These are phyloP conservation scores for Flaveria trinervia DNA, from an alignment of 129 eudicot genomes.

Conservation along the genomic window DNA sequence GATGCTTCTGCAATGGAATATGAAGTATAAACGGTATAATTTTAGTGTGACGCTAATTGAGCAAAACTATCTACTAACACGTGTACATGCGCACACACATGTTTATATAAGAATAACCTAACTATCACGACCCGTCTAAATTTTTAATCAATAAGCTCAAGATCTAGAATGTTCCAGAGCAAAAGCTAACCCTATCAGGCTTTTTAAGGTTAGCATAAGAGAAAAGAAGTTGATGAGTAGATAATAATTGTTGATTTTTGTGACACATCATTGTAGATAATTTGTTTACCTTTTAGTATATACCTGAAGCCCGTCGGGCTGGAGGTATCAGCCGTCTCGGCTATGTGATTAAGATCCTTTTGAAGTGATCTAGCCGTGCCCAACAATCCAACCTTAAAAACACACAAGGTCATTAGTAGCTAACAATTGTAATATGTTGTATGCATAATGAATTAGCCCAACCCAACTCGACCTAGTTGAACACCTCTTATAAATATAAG, in stretches of 20 bases:
- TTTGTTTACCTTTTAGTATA: constrained; percentile 63
- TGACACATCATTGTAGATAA: not conserved
- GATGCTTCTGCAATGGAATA: not conserved
- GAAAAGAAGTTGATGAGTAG: not conserved
- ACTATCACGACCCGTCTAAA: too few species aligned
- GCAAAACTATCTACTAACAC: not conserved
- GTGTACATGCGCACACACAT: too few species aligned
- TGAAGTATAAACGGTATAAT: not conserved
- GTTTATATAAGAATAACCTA: too few species aligned
- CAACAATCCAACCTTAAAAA: constrained; percentile 67
- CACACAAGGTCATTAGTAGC: not conserved
- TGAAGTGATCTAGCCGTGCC: constrained; percentile 75
- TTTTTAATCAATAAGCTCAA: too few species aligned
- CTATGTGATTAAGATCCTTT: constrained; percentile 74
- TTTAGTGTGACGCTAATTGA: not conserved
- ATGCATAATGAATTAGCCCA: too few species aligned
- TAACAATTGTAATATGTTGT: not conserved
- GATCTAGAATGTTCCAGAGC: not conserved
- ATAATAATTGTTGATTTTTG: not conserved
- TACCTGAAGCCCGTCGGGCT: constrained; percentile 62
- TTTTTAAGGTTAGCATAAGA: too few species aligned
- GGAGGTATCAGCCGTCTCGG: constrained; percentile 81
- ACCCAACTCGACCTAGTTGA: too few species aligned
- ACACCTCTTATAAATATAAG: too few species aligned
- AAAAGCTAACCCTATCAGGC: not conserved